These are phyloP conservation scores for Ganoderma lucidum DNA, from an alignment of 1,284 basidiomycete genomes.

Conservation along the genomic window DNA sequence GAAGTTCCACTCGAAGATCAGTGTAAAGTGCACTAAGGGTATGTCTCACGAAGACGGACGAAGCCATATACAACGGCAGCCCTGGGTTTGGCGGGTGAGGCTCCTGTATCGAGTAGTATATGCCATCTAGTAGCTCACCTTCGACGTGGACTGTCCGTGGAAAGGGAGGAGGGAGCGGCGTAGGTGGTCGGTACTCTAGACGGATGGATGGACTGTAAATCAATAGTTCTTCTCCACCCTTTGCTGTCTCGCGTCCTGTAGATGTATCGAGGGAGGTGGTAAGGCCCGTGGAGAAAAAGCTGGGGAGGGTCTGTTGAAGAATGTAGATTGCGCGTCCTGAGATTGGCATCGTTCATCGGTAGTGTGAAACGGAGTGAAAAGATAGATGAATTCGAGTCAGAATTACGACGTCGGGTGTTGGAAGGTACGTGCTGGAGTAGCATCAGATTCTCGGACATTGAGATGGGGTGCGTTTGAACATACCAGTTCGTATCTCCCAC, in stretches of 20 bases:
- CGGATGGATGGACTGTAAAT: conserved; percentile 45
- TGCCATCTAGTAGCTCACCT: conserved; percentile 51
- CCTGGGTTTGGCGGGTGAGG: conserved; percentile 48
- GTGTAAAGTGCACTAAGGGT: conserved; percentile 78
- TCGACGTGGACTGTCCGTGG: conserved; percentile 73
- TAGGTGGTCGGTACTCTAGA: conserved; percentile 68
- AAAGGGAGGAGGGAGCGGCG: conserved; percentile 69
- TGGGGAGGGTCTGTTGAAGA: conserved; percentile 71
- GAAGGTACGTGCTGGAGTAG: conserved; percentile 20
- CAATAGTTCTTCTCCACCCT: conserved; percentile 30
- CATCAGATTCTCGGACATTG: conserved; percentile 23
- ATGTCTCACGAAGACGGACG: conserved; percentile 72
- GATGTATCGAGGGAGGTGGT: conserved; percentile 60
- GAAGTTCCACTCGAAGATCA: conserved; percentile 64
- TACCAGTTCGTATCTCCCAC: conserved; percentile 75
- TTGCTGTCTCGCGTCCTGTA: conserved; percentile 14
- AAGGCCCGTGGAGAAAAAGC: conserved; percentile 76
- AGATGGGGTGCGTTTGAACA: conserved; percentile 27
- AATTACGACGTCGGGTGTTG: neutral
- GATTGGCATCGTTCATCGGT: neutral
- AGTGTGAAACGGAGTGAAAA: neutral
- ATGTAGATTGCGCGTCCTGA: conserved; percentile 76
- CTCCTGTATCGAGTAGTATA: neutral
- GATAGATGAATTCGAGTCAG: neutral
- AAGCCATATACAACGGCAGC: conserved; percentile 72